These are phyloP conservation scores for Thalassiosira tumida DNA, from an alignment of 352 stramenopile genomes.

Conservation along the genomic window DNA sequence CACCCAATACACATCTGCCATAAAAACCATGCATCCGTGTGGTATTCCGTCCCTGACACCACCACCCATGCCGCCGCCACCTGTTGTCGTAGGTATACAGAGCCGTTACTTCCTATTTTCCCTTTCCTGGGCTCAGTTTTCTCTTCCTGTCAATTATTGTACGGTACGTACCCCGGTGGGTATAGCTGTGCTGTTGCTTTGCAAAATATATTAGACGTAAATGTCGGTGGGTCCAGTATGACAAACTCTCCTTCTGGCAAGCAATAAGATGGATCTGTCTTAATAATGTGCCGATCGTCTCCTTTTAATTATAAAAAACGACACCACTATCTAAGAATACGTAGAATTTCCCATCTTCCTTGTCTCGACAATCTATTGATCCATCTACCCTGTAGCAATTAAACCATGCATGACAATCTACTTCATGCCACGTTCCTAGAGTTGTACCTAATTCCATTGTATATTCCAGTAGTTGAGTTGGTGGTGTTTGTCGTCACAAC, in stretches of 20 bases:
- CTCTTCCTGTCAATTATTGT: too few relatives aligned
- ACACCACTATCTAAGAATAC: background rate
- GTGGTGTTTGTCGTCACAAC: background rate
- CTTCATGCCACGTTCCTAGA: background rate
- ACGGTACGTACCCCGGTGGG: background rate
- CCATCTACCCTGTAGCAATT: background rate
- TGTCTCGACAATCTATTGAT: background rate
- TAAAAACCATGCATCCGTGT: background rate
- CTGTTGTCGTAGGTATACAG: background rate
- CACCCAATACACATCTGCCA: background rate
- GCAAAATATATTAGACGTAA: background rate
- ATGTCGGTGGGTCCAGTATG: background rate
- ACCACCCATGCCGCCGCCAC: background rate
- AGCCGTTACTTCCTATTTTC: background rate
- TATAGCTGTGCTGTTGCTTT: background rate
- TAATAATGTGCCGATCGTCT: background rate
- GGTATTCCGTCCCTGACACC: background rate
- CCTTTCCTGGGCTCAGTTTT: background rate
- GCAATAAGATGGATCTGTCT: background rate
- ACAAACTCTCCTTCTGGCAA: background rate
- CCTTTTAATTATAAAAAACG: background rate
- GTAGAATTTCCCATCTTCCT: background rate
- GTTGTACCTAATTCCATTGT: background rate
- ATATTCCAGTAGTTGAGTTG: background rate
- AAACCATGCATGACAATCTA: background rate